Evolutionary conservation across 352 stramenopile species (phyloP).

Genomic region (Pythium biforme): DNA sequence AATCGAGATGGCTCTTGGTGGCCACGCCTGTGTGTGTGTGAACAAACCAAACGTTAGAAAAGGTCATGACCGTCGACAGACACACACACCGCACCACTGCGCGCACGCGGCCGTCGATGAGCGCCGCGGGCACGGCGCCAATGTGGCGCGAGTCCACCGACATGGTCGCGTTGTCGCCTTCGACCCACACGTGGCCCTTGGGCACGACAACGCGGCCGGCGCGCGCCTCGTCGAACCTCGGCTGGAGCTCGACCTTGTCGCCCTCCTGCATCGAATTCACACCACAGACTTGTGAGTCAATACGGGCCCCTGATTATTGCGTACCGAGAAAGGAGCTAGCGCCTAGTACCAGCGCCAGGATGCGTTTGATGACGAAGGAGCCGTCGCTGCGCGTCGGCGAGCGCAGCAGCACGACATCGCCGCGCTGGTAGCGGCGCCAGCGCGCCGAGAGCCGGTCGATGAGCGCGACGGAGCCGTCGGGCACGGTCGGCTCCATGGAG

Average conservation of each 20-base stretch:
- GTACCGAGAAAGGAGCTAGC: no score
- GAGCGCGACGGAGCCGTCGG: constrained; percentile 79
- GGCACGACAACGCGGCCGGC: constrained; percentile 76
- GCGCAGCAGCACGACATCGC: constrained; percentile 80
- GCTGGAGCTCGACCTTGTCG: constrained; percentile 76
- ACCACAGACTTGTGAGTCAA: not conserved
- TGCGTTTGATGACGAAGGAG: constrained; percentile 86
- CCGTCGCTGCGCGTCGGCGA: constrained; percentile 73
- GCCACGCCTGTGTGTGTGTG: constrained; percentile 16
- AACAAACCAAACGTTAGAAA: not conserved
- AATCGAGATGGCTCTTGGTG: constrained; percentile 17
- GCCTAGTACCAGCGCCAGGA: constrained; percentile 80
- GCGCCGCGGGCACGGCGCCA: constrained; percentile 86
- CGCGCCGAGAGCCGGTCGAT: constrained; percentile 74
- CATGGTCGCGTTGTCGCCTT: constrained; percentile 95
- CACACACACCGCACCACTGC: constrained; percentile 51
- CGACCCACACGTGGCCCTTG: constrained; percentile 94
- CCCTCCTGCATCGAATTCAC: constrained; percentile 49
- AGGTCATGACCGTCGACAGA: not conserved
- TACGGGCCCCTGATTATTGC: no score
- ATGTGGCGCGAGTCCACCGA: constrained; percentile 95
- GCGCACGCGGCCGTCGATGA: constrained; percentile 75
- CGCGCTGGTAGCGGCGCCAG: constrained; percentile 62
- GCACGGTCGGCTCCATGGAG: constrained; percentile 83
- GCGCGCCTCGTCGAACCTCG: constrained; percentile 57